phyloP scores from a whole-genome alignment of 441 rosid genomes.

The Flueggea neowawraea region DNA sequence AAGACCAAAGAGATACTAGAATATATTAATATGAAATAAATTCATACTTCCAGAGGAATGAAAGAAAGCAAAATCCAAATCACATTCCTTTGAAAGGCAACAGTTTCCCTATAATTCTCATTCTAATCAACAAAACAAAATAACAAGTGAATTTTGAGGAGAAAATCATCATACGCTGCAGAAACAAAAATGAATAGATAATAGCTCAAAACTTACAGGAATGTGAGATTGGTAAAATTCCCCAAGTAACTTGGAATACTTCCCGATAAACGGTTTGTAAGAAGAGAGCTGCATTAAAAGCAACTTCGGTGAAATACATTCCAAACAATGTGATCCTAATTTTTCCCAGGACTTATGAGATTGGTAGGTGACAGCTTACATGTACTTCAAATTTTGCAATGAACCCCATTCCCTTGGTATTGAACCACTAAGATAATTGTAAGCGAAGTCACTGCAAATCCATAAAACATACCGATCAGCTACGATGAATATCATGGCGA shows the following conservation, averaged over 20 bases:
- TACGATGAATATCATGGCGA: background rate
- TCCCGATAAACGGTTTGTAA: constrained; percentile 79
- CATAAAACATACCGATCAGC: background rate
- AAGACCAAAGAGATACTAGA: too few relatives aligned
- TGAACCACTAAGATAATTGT: constrained; percentile 56
- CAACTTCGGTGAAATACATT: constrained; percentile 4
- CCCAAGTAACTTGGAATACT: constrained; percentile 67
- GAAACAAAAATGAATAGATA: background rate
- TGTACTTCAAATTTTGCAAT: constrained; percentile 29
- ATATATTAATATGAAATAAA: too few relatives aligned
- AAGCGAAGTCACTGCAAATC: constrained; percentile 54
- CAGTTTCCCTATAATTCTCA: too few relatives aligned
- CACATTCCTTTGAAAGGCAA: too few relatives aligned
- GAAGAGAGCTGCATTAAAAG: constrained; percentile 48
- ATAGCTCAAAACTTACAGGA: constrained; percentile 50
- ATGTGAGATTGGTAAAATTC: constrained; percentile 50
- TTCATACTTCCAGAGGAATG: too few relatives aligned
- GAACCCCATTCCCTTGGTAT: constrained; percentile 71
- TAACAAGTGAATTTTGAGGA: constrained; percentile 3
- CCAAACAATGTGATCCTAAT: background rate
- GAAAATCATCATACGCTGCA: constrained; percentile 1
- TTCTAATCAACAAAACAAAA: too few relatives aligned
- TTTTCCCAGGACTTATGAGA: background rate
- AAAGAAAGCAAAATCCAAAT: too few relatives aligned
- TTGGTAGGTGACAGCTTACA: constrained; percentile 14